A percentile compares a stretch with the other conserved stretches of the same genome.
These are phyloP conservation scores for Heliamphora exappendiculata DNA, from an alignment of 148 eudicot species.

Conservation along the genomic window DNA sequence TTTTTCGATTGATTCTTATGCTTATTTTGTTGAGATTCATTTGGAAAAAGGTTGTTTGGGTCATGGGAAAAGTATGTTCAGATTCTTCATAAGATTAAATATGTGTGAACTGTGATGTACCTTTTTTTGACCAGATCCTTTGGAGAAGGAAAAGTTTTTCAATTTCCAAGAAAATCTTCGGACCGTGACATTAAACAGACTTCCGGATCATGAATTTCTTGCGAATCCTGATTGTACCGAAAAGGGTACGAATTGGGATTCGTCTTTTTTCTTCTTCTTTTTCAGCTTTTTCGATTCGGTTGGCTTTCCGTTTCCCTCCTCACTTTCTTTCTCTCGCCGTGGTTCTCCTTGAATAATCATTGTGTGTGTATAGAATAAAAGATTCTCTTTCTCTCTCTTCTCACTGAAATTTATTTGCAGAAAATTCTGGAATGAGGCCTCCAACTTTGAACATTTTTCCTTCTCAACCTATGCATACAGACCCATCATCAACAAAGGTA, in stretches of 20 bases:
- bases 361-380: background rate
- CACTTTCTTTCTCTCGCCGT: background rate
- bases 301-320: background rate
- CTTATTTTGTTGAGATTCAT: slow-evolving; percentile 18
- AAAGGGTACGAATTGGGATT: slow-evolving; percentile 13
- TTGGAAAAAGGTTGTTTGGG: slow-evolving; percentile 17
- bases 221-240: slow-evolving; percentile 20
- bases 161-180: slow-evolving; percentile 12
- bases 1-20: background rate
- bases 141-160: background rate
- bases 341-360: background rate
- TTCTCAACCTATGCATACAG: slow-evolving; percentile 94
- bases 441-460: slow-evolving; percentile 93
- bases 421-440: slow-evolving; percentile 73
- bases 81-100: slow-evolving; percentile 18
- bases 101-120: slow-evolving; percentile 10
- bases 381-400: background rate
- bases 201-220: slow-evolving; percentile 14
- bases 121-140: slow-evolving; percentile 35
- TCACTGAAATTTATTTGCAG: slow-evolving; percentile 24
- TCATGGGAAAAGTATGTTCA: slow-evolving; percentile 39
- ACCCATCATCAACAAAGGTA: slow-evolving; percentile 63
- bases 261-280: background rate
- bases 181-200: slow-evolving; percentile 28
- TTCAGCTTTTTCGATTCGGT: slow-evolving; percentile 7